A percentile compares a stretch with the other conserved stretches of the same genome.
Conservation (phyloP, 345 rosid genomes). For the Eucalyptus urophylla region DNA sequence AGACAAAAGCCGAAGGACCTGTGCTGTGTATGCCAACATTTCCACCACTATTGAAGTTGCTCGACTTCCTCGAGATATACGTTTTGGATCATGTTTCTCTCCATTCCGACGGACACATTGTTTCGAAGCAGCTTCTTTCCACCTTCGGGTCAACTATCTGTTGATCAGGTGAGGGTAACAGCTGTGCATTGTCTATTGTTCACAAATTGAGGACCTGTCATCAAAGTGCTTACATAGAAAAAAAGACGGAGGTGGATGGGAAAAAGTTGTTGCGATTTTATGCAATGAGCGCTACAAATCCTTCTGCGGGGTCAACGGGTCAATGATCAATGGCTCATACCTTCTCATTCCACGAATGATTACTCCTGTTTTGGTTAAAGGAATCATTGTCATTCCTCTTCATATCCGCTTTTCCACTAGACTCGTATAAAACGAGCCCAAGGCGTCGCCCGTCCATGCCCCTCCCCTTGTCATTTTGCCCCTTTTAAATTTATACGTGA, state of each 20-base stretch:
- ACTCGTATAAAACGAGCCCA: not conserved
- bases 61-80: not conserved
- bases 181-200: no score
- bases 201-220: no score
- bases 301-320: not conserved
- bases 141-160: rapidly evolving
- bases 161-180: no score
- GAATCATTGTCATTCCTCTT: not conserved
- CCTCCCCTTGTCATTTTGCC: not conserved
- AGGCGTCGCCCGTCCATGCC: not conserved
- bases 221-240: no score
- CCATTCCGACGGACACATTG: not conserved
- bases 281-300: not conserved
- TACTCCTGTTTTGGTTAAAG: not conserved
- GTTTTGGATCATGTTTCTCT: not conserved
- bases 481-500: not conserved
- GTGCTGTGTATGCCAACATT: not conserved
- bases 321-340: not conserved
- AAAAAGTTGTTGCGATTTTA: not conserved
- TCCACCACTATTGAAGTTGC: not conserved
- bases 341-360: not conserved
- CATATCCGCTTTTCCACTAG: not conserved
- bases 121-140: not conserved
- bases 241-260: rapidly evolving
- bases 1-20: not conserved